Evolutionary conservation across 2,329 filamentous ascomycete genomes (phyloP), one percentile per base, ranked within the genome.

Genomic region (Fusarium nygamai): DNA sequence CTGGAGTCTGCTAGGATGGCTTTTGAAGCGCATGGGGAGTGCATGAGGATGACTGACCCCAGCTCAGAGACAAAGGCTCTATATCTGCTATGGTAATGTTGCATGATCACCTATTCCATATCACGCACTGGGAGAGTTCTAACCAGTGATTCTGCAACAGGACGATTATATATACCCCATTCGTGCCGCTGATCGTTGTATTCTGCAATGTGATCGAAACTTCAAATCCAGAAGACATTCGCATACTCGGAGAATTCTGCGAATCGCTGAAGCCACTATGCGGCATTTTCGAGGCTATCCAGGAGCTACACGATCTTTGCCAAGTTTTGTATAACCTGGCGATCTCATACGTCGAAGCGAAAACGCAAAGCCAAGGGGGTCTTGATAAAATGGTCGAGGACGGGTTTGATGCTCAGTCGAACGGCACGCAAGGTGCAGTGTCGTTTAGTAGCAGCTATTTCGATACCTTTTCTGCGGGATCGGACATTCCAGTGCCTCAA

Each of bases 101-200:
- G n/a, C 33, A 0, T 14, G 4, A 24, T 3, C 8, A 1, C 17
- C n/a, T 24, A 7, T 14, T 16, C 11, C 13, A 33, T 13, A 4
- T 33, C 12, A 9, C 8, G 34, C 3, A 19, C 6, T 20, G 14
- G 19, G 8, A 29, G 2, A 38, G 9, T 29, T 29, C 51, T 39
- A 19, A 56, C 10, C 0, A 39, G 10, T 10, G 20, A 6, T 4
- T 54, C 1, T 19, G 7, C 1, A 19, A 7, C 8, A 56, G 51
- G 51, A 56, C 24, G 1, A 56, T 56, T 31, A 56, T 56, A 3
- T 56, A 56, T 13, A 56, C 51, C 5, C 51, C 51, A 5, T 56
- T 56, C 4, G 51, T 56, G 0, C 51, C 51, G 0, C 19, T 56
- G 1, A 56, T 56, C 8, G 51, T 56, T 2, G 51, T 41, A 5